A percentile compares a stretch with the other conserved stretches of the same genome.
Evolutionary conservation across 2,329 filamentous ascomycete genomes (phyloP).

Genomic region (Ceratocystis huliohia): DNA sequence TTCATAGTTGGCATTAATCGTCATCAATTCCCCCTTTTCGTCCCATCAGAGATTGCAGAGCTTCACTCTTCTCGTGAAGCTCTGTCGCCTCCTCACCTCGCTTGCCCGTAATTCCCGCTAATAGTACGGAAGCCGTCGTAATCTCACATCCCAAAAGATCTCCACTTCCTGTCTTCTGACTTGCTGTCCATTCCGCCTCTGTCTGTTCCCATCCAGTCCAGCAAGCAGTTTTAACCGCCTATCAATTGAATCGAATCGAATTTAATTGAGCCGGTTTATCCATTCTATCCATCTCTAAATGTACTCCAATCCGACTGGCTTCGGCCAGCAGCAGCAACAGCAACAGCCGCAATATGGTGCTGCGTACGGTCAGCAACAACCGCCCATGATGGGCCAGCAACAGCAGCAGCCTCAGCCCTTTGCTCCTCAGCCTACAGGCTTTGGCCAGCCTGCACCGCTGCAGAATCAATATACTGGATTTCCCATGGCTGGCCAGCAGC

Average conservation of each 20-base stretch:
- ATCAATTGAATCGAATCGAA: background rate
- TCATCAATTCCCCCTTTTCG: background rate
- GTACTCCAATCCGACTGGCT: conserved; percentile 85
- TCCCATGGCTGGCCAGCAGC: conserved; percentile 37
- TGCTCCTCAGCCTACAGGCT: conserved; percentile 48
- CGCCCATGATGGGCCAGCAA: conserved; percentile 24
- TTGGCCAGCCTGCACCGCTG: conserved; percentile 35
- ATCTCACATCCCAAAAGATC: conserved; percentile 2
- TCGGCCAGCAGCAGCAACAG: conserved; percentile 39
- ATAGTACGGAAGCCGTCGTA: background rate
- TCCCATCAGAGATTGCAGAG: background rate
- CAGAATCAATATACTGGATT: conserved; percentile 51
- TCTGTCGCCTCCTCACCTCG: background rate
- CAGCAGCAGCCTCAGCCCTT: conserved; percentile 42
- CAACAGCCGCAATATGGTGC: conserved; percentile 41
- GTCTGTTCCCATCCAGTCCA: background rate
- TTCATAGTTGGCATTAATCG: background rate
- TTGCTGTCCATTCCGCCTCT: background rate
- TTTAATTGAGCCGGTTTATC: background rate
- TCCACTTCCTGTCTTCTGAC: background rate
- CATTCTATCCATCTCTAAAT: conserved; percentile 36
- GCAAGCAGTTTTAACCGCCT: background rate
- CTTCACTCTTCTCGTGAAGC: background rate
- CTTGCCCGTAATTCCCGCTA: conserved; percentile 7
- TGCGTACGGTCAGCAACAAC: conserved; percentile 31